A percentile compares a stretch with the other conserved stretches of the same genome.
These are phyloP conservation scores for Diaporthe citri DNA, from an alignment of 2,329 filamentous ascomycete genomes.

Conservation along the genomic window DNA sequence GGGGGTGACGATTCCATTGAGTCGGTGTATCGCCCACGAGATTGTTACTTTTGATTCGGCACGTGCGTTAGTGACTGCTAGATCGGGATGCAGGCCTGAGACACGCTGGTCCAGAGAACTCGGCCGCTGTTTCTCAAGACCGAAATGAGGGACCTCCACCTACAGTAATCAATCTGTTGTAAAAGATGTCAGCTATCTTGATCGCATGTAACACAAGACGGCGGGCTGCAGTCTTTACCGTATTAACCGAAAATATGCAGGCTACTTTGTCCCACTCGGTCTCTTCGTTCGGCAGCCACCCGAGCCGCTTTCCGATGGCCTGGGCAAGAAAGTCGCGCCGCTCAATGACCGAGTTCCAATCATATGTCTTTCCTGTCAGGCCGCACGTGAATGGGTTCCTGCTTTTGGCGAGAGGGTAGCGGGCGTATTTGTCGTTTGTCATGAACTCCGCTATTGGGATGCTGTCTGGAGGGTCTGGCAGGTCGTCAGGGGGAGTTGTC, in stretches of 20 bases:
- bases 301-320: constrained; percentile 77
- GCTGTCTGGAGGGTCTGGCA: constrained; percentile 74
- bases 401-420: constrained; percentile 72
- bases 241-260: constrained; percentile 83
- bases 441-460: constrained; percentile 84
- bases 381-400: constrained; percentile 83
- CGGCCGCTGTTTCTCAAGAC: not conserved
- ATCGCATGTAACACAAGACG: not conserved
- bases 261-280: constrained; percentile 87
- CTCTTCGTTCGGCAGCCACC: constrained; percentile 77
- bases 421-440: constrained; percentile 77
- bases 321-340: constrained; percentile 77
- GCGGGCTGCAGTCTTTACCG: constrained; percentile 60
- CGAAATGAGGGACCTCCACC: not conserved
- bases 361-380: constrained; percentile 76
- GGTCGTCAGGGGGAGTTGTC: constrained; percentile 32
- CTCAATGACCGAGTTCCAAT: constrained; percentile 71
- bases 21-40: constrained; percentile 79
- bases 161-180: constrained; percentile 31
- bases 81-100: not conserved
- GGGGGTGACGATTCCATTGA: constrained; percentile 80
- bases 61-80: constrained; percentile 29
- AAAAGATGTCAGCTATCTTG: not conserved
- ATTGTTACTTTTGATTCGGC: constrained; percentile 64
- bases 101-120: not conserved